Base-by-base conservation (phyloP, 2,329 filamentous ascomycete species). In the Scedosporium boydii region DNA sequence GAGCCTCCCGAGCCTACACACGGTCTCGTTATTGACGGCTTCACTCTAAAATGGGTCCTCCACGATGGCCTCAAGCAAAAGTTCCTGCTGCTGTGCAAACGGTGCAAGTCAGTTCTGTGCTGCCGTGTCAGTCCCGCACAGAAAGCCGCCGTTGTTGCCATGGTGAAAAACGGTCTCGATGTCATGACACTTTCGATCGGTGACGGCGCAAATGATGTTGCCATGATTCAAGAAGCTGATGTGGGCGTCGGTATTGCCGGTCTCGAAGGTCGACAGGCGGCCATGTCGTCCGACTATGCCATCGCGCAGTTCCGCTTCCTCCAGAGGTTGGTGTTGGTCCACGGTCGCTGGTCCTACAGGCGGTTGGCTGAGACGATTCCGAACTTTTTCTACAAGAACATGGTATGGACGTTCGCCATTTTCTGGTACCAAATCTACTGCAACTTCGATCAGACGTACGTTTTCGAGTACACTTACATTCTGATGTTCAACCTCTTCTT, bases 381-480 rank as follows among this genome's bases (percentile, higher is more conserved):
- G 74, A 99, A 99, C 75, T 99, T 99, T 82, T 99, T 99, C 81
- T 99, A 98, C 85, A 99, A 99, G 88, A 99, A 98, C 79, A 89
- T 99, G 76, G 89, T 98, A 60, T 99, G 95, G 95, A 95, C 91
- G 0, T 93, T 97, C 71, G 85, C 89, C 53, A 89, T 99, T 63
- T 97, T 98, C 82, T 98, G 93, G 93, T 99, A 90, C 76, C 92
- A 96, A 73, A 91, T 96, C 62, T 99, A 89, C 76, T 91, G 90
- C 80, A 89, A 96, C 76, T 97, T 96, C 74, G 95, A 99, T 77
- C 92, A 93, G 74, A 93, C 93, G 56, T 98, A 97, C 73, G 86
- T 97, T 61, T 97, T 96, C 78, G 95, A 99, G 75, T 97, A 96
- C 79, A 96, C 91, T 46, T 99, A 98, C 77, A 96, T 99, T 70